Evolutionary conservation across 805 yeast species (phyloP), one percentile per base, ranked within the genome.

Genomic region (Saccharomycopsis microspora): DNA sequence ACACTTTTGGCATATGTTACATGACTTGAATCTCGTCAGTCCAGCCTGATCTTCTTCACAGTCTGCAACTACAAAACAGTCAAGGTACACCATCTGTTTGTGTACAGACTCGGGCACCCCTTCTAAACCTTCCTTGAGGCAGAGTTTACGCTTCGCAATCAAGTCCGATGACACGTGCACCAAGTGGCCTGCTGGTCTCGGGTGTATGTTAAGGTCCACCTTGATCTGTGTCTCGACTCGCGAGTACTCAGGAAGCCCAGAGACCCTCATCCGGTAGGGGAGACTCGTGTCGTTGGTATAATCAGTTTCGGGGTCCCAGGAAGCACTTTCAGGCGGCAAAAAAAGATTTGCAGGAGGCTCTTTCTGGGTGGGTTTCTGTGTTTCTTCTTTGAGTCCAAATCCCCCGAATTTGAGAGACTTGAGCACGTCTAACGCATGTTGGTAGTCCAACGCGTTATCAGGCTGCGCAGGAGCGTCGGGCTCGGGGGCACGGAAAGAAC

Each of bases 221-320:
- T 87, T 89, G 60, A 93, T 86, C 65, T 93, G 98, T 10, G 97
- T 90, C 64, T 90, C 98, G 5, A 90, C 98, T 55, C 98, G 76
- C 8, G 96, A 86, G 55, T 78, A 80, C 4, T 75, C 66, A 1
- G 97, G 97, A 41, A 90, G 68, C 45, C 80, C 82, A 5, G 70
- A 62, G 1, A 90, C 67, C 30, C 65, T 61, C 46, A 84, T 54
- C 47, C 70, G 66, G 60, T 74, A 79, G 3, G 72, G 71, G 42
- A 68, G 49, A 2, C 55, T 41, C 2, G 19, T 1, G 5, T 54
- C 44, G 30, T 30, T 4, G 9, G 44, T 39, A 38, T 50, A 46
- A 34, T 44, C 43, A 3, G 30, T 11, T 3, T 39, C 29, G n/a
- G 52, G 53, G 30, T 47, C 46, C 55, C 55, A 52, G 27, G 32